Evolutionary conservation across 1,284 basidiomycete species (phyloP).

Genomic region (Malassezia vespertilionis): DNA sequence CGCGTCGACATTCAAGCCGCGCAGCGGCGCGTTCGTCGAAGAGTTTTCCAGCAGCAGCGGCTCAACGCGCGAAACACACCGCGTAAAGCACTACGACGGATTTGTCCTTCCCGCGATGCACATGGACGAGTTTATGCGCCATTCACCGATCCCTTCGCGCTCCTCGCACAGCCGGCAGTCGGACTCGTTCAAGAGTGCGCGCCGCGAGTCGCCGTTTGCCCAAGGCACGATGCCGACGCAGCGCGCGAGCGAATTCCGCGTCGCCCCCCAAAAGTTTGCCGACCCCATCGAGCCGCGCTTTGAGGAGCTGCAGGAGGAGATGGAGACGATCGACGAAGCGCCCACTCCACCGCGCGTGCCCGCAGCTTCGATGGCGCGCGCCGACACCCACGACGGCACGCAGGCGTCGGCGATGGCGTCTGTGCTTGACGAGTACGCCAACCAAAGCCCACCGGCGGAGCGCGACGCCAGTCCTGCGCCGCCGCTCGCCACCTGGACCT

Average conservation of each 20-base stretch:
- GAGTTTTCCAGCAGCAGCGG: too few relatives aligned
- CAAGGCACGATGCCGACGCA: background rate
- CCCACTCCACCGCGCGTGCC: background rate
- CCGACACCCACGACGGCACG: background rate
- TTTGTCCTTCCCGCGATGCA: slow-evolving; percentile 4
- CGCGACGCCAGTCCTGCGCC: background rate
- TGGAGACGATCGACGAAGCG: background rate
- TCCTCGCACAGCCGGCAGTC: background rate
- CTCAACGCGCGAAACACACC: slow-evolving; percentile 1
- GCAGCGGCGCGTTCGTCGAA: too few relatives aligned
- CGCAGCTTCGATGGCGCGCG: background rate
- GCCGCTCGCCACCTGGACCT: background rate
- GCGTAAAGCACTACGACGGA: slow-evolving; percentile 1
- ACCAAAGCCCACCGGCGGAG: background rate
- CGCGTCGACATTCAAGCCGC: too few relatives aligned
- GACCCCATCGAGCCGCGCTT: background rate
- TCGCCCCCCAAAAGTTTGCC: background rate
- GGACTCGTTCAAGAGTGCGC: background rate
- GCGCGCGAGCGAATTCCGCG: background rate
- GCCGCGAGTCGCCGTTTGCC: background rate
- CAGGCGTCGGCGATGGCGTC: background rate
- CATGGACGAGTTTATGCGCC: background rate
- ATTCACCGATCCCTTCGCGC: too few relatives aligned
- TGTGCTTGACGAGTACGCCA: background rate
- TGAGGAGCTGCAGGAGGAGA: background rate